phyloP scores from a whole-genome alignment of 352 stramenopile genomes.

The Pythium chondricola region DNA sequence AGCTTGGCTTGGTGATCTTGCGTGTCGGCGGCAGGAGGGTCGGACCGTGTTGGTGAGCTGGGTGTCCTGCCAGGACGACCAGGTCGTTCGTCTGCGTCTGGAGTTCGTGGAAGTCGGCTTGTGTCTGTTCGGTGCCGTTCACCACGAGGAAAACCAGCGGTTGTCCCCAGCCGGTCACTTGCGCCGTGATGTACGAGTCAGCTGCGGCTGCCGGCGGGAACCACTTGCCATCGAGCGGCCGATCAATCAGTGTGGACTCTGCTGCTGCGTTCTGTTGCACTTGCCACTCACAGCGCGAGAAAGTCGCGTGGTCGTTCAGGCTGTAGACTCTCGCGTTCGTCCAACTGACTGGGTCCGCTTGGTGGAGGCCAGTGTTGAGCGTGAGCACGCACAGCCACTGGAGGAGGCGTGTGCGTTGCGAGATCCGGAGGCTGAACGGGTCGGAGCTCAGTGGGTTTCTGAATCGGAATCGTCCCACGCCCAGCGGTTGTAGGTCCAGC shows the following conservation, averaged over 20 bases:
- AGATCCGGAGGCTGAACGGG: too few relatives aligned
- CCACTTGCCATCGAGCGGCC: background rate
- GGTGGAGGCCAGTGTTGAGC: too few relatives aligned
- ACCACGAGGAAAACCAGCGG: background rate
- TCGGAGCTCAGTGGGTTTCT: too few relatives aligned
- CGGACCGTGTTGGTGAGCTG: background rate
- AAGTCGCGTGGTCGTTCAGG: background rate
- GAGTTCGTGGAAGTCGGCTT: background rate
- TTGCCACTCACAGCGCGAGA: background rate
- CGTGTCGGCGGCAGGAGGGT: background rate
- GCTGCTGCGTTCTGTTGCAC: too few relatives aligned
- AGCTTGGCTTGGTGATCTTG: background rate
- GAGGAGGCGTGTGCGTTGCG: too few relatives aligned
- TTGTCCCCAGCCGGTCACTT: background rate
- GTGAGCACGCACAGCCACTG: too few relatives aligned
- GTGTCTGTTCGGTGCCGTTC: background rate
- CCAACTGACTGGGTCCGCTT: background rate
- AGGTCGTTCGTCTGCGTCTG: background rate
- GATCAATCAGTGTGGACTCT: too few relatives aligned
- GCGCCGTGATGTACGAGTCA: background rate
- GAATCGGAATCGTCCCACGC: too few relatives aligned
- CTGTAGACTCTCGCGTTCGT: background rate
- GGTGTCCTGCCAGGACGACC: background rate
- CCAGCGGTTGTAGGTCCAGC: background rate
- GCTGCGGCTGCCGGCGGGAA: too few relatives aligned